Evolutionary conservation across 1,139 yeast species (phyloP).

Genomic region (Saccharomyces pastorianus): DNA sequence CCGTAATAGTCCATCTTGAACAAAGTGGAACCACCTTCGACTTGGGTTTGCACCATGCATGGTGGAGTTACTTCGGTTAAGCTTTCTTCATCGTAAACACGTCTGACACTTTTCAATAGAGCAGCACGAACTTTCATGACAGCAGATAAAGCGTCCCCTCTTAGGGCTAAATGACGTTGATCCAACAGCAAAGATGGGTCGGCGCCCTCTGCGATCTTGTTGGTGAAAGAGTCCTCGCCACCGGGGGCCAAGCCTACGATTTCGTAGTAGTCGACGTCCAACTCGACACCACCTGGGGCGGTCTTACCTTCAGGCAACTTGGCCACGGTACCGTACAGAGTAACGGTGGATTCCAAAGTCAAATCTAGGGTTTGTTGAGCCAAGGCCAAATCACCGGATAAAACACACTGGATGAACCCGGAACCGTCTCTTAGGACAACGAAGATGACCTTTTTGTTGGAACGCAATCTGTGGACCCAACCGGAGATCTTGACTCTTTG

Average conservation of each 20-base stretch:
- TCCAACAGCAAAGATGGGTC: conserved; percentile 90
- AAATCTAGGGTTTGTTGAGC: conserved; percentile 78
- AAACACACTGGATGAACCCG: conserved; percentile 80
- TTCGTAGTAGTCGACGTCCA: conserved; percentile 81
- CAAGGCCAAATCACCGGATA: conserved; percentile 85
- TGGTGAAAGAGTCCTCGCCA: conserved; percentile 91
- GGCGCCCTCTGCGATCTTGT: conserved; percentile 86
- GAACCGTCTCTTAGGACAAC: conserved; percentile 91
- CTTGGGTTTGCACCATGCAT: conserved; percentile 99
- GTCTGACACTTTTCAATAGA: conserved; percentile 64
- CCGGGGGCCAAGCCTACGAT: conserved; percentile 89
- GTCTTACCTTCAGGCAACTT: conserved; percentile 91
- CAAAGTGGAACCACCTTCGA: conserved; percentile 96
- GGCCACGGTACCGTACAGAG: conserved; percentile 70
- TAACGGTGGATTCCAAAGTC: conserved; percentile 79
- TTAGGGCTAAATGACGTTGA: conserved; percentile 85
- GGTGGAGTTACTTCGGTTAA: conserved; percentile 94
- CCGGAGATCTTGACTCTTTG: conserved; percentile 74
- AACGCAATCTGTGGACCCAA: conserved; percentile 85
- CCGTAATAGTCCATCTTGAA: conserved; percentile 92
- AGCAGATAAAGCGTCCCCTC: conserved; percentile 90
- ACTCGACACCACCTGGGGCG: conserved; percentile 97
- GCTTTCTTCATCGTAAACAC: conserved; percentile 66
- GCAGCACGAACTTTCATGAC: conserved; percentile 93
- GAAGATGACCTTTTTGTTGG: conserved; percentile 41